Evolutionary conservation across 139 green algal species (phyloP), one percentile per base, ranked within the genome.

Genomic region (Choricystis sp.): DNA sequence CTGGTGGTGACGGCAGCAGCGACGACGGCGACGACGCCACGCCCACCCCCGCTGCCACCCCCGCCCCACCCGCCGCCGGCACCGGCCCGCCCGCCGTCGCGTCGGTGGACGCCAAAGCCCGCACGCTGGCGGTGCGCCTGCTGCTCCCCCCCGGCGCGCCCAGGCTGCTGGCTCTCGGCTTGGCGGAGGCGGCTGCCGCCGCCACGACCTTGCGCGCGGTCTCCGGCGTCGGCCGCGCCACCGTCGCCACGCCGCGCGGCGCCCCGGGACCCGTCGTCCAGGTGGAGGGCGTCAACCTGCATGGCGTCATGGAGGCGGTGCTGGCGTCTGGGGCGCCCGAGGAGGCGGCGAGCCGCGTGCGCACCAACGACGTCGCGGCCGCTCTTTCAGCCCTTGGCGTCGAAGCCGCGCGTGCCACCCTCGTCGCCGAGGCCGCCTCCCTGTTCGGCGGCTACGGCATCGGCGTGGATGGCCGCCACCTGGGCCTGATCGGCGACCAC

Each of bases 381-480:
- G 83, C 96, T 72, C 74, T 94, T 31, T 56, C 59, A 4, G 90
- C 78, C 0, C 91, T 88, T 61, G 94, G 94, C n/a, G 89, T 99
- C 26, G 94, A 99, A 74, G 94, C 93, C 0, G 88, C 88, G 21
- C 75, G 94, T 9, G 81, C 80, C 1, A 91, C 84, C 19, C 83
- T 99, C 16, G 71, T 97, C 63, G 66, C 64, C 22, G 93, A 98
- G 78, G 82, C 78, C 30, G 3, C 57, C 26, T 71, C 40, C 29
- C 93, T 99, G 56, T 99, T 99, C 69, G 86, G 79, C 9, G 92
- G 85, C 2, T 99, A 99, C 72, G 94, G 94, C 61, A 99, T 99
- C 56, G 83, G 71, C 1, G 94, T 99, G 0, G 89, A 98, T 77
- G 68, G 79, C 0, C 83, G 94, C 26, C 94, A 99, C 81, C 72